A percentile compares a stretch with the other conserved stretches of the same genome.
phyloP scores from a whole-genome alignment of 2,329 filamentous ascomycete genomes.

The Raffaelea arxii region DNA sequence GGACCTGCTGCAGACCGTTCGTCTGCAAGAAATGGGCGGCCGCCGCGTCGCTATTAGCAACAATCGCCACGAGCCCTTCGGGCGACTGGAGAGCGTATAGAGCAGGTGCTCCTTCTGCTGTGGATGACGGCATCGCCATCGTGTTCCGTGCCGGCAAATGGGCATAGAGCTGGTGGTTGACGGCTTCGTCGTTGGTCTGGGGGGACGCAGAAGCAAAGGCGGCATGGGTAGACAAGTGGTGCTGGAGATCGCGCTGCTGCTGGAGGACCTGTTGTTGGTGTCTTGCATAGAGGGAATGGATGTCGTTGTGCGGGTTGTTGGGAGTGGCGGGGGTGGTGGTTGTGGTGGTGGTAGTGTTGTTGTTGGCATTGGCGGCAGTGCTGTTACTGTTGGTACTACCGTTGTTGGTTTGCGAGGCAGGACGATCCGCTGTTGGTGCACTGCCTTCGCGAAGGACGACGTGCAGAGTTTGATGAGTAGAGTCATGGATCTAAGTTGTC shows the following conservation, averaged over 20 bases:
- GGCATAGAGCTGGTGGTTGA: not conserved
- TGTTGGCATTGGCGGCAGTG: too few relatives aligned
- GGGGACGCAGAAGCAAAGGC: not conserved
- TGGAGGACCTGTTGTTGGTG: not conserved
- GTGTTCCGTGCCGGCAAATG: too few relatives aligned
- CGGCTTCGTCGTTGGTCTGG: not conserved
- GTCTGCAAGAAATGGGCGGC: too few relatives aligned
- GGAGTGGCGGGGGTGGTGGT: too few relatives aligned
- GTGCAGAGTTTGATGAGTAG: conserved; percentile 2
- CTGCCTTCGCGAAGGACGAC: conserved; percentile 5
- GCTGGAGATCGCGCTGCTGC: not conserved
- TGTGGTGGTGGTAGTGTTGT: too few relatives aligned
- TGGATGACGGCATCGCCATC: too few relatives aligned
- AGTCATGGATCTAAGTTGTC: conserved; percentile 3
- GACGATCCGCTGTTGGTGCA: too few relatives aligned
- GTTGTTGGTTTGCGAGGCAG: too few relatives aligned
- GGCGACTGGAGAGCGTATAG: conserved; percentile 55
- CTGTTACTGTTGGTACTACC: not conserved
- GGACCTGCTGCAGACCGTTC: too few relatives aligned
- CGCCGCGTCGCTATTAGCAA: conserved; percentile 42
- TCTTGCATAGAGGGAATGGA: not conserved
- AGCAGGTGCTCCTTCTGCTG: too few relatives aligned
- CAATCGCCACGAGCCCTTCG: conserved; percentile 45
- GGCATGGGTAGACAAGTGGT: too few relatives aligned
- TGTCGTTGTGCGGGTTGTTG: not conserved